Percentiles rank a stretch among this genome's conserved stretches.
phyloP scores from a whole-genome alignment of 164 flowering plant genomes.

The Vitis riparia region DNA sequence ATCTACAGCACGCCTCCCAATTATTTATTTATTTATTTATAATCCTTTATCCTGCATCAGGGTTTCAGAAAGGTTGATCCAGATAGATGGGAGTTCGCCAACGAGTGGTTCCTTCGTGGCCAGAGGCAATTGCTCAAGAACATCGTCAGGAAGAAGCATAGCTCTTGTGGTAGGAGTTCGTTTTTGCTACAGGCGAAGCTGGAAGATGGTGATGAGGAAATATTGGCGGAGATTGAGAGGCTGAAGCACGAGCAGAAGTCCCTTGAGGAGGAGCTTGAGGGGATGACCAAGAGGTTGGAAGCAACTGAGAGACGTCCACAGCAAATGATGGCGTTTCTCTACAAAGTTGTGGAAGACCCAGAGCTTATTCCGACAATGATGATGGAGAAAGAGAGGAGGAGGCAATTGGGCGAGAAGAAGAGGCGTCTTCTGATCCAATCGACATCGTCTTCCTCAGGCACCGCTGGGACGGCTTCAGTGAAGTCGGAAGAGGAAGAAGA shows the following conservation, averaged over 20 bases:
- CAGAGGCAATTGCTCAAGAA: conserved; percentile 66
- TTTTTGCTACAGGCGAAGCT: neutral
- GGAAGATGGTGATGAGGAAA: conserved; percentile 44
- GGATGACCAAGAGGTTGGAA: conserved; percentile 62
- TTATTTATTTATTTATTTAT: no score
- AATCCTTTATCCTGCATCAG: conserved; percentile 24
- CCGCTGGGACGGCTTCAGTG: conserved; percentile 18
- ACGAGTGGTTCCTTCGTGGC: conserved; percentile 79
- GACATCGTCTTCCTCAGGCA: conserved; percentile 26
- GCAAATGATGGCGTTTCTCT: conserved; percentile 88
- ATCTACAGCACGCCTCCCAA: neutral
- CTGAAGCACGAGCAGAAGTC: conserved; percentile 64
- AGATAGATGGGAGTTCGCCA: conserved; percentile 87
- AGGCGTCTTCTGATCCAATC: conserved; percentile 33
- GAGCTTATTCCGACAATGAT: conserved; percentile 57
- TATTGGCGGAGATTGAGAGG: conserved; percentile 51
- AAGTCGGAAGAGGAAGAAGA: conserved; percentile 42
- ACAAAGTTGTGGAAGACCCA: conserved; percentile 70
- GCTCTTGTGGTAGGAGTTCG: conserved; percentile 1
- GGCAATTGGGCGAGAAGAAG: conserved; percentile 33
- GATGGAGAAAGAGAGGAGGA: conserved; percentile 34
- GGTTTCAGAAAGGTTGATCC: conserved; percentile 88
- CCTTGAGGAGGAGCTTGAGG: conserved; percentile 54
- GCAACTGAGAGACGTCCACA: conserved; percentile 79
- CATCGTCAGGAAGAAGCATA: conserved; percentile 53